A percentile compares a stretch with the other conserved stretches of the same genome.
These are phyloP conservation scores for Gardenia jasminoides DNA, from an alignment of 257 asterid species.

Conservation along the genomic window DNA sequence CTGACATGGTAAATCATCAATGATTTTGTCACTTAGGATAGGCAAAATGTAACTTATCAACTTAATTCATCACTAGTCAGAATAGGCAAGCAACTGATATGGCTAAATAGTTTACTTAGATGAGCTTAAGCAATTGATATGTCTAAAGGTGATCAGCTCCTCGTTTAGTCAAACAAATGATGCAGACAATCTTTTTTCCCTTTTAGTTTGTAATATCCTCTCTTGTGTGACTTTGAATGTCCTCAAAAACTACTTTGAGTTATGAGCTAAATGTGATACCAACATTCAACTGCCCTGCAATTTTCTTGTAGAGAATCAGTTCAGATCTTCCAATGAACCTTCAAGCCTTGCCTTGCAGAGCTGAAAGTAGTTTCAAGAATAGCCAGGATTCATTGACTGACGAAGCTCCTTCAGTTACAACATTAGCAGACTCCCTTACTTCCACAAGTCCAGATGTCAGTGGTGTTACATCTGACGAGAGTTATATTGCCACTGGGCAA, in stretches of 20 bases:
- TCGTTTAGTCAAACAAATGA: background rate
- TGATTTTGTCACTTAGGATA: background rate
- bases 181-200: background rate
- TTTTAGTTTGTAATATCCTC: background rate
- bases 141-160: background rate
- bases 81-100: background rate
- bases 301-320: constrained; percentile 86
- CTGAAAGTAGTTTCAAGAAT: constrained; percentile 69
- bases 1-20: background rate
- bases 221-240: constrained; percentile 36
- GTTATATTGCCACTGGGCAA: constrained; percentile 34
- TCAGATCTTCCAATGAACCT: constrained; percentile 96
- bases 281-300: constrained; percentile 85
- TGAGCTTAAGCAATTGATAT: too few relatives aligned
- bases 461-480: constrained; percentile 31
- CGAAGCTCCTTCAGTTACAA: constrained; percentile 23
- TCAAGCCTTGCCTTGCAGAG: constrained; percentile 79
- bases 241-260: constrained; percentile 50
- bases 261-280: constrained; percentile 90
- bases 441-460: constrained; percentile 30
- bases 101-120: background rate
- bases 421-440: constrained; percentile 36
- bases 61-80: background rate
- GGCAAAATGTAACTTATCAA: background rate
- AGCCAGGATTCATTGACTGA: constrained; percentile 34